phyloP scores from a whole-genome alignment of 257 asterid species.

The Nicotiana benthamiana region DNA sequence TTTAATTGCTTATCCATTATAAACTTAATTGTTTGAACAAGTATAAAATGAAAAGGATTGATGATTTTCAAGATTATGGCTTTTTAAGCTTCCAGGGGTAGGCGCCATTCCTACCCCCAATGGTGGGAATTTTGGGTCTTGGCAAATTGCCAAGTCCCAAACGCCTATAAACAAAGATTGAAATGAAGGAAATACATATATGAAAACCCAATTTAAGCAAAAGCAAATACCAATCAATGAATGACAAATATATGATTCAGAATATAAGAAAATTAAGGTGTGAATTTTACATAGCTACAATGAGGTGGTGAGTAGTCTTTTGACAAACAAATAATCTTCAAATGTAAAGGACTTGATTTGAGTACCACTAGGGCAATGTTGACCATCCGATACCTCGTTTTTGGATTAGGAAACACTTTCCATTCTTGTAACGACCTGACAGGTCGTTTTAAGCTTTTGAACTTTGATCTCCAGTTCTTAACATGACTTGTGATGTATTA shows the following conservation, averaged over 20 bases:
- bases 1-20: too few species aligned
- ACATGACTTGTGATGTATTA: too few species aligned
- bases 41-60: too few species aligned
- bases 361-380: constrained; percentile 8
- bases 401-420: constrained; percentile 17
- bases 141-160: neutral
- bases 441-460: too few species aligned
- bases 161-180: neutral
- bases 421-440: too few species aligned
- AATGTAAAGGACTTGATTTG: constrained; percentile 5
- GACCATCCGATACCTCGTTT: neutral
- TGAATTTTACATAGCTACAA: neutral
- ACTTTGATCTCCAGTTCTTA: too few species aligned
- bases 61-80: too few species aligned
- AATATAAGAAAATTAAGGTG: neutral
- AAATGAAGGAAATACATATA: neutral
- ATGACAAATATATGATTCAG: neutral
- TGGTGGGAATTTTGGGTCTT: too few species aligned
- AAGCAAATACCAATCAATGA: neutral
- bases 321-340: constrained; percentile 20
- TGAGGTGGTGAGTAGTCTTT: too few species aligned
- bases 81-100: too few species aligned
- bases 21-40: too few species aligned
- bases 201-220: neutral
- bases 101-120: too few species aligned